Evolutionary conservation across 2,329 filamentous ascomycete genomes (phyloP), one percentile per base, ranked within the genome.

Genomic region (Pseudopyrenochaeta lycopersici): DNA sequence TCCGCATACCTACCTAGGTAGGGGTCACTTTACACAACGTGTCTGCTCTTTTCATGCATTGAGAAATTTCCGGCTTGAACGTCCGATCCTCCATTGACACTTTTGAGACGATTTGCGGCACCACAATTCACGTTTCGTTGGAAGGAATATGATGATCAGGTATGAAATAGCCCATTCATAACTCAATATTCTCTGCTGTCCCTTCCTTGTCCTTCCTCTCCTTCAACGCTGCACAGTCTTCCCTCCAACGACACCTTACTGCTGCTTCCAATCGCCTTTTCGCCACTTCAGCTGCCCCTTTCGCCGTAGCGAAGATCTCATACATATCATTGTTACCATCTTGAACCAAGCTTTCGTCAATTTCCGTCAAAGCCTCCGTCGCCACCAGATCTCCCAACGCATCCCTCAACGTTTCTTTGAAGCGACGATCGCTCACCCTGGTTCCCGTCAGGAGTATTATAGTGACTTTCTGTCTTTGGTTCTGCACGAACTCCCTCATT

Each of bases 281-380:
- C 18, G 43, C 43, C 17, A 46, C 43, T 32, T 46, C 43, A 46
- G 43, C 43, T 17, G 43, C 43, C 31, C 43, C 43, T 46, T 46
- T 46, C 32, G 43, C 43, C 17, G 43, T 36, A 35, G 43, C 31
- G 36, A 46, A 35, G 11, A 35, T 35, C 32, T 35, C 15, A 46
- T 35, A 46, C 43, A 46, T 35, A 46, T 35, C 21, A 30, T 29
- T 30, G 31, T 30, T 46, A 30, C 14, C 36, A 9, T 33, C 33
- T 30, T 46, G 31, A 30, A 30, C 30, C 23, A 46, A 46, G 43
- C 43, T 23, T 46, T 36, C 30, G 32, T 46, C 31, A 20, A 46
- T 35, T 23, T 10, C 33, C 21, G 17, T 36, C 31, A 36, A 35
- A 29, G 43, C 33, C 17, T 46, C 31, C 17, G 31, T 32, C 18